A percentile compares a stretch with the other conserved stretches of the same genome.
These are phyloP conservation scores for Tolypocladium tundrense DNA, from an alignment of 2,329 filamentous ascomycete species.

Conservation along the genomic window DNA sequence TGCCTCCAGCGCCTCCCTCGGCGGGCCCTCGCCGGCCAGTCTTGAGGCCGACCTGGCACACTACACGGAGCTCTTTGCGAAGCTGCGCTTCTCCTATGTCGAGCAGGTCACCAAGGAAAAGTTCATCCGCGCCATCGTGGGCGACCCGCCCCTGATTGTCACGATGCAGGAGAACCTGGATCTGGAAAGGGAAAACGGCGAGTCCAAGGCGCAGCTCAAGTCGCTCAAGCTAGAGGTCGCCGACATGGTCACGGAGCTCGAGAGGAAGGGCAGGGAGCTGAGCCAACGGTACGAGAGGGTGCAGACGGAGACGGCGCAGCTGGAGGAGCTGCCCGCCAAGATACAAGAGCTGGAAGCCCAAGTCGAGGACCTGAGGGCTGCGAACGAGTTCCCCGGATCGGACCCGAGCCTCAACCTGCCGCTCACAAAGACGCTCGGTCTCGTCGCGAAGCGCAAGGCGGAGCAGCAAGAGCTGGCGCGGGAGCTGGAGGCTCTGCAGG, in stretches of 20 bases:
- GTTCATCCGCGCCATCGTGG: constrained; percentile 86
- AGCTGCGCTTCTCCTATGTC: constrained; percentile 92
- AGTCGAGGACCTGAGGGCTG: constrained; percentile 33
- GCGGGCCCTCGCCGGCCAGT: constrained; percentile 61
- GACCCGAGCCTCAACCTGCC: constrained; percentile 43
- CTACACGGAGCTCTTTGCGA: constrained; percentile 92
- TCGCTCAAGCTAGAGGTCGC: constrained; percentile 70
- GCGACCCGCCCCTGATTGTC: constrained; percentile 79
- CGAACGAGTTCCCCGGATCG: constrained; percentile 22
- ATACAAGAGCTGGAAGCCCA: constrained; percentile 37
- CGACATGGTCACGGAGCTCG: constrained; percentile 61
- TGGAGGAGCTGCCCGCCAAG: constrained; percentile 41
- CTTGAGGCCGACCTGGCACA: constrained; percentile 77
- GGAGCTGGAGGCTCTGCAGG: constrained; percentile 52
- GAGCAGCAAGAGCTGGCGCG: constrained; percentile 48
- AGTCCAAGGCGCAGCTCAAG: constrained; percentile 66
- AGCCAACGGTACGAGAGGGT: constrained; percentile 42
- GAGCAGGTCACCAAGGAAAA: constrained; percentile 99
- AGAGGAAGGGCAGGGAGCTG: constrained; percentile 51
- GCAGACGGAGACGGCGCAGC: constrained; percentile 33
- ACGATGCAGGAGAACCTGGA: constrained; percentile 72
- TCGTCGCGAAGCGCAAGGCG: constrained; percentile 39
- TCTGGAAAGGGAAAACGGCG: constrained; percentile 58
- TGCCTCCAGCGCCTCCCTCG: constrained; percentile 53
- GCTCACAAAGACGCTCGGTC: constrained; percentile 43